Conservation (phyloP, 1,284 basidiomycete species). For the Anthracocystis walkeri region DNA sequence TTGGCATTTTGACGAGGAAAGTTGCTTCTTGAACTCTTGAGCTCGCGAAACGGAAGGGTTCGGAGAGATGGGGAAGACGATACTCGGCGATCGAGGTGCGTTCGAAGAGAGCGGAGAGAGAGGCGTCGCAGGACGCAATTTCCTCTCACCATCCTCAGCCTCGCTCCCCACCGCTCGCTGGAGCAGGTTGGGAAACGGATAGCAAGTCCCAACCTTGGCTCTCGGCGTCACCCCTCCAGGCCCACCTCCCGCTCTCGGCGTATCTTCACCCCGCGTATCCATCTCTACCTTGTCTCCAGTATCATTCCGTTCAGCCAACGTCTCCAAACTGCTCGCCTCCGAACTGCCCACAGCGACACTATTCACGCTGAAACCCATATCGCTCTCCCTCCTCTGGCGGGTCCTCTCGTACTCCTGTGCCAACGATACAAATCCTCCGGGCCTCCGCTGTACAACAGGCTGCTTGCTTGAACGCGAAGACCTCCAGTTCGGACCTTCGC, state of each 20-base stretch:
- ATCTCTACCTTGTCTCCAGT: too few relatives aligned
- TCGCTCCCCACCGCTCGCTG: too few relatives aligned
- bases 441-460: conserved; percentile 41
- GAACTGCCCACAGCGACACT: conserved; percentile 45
- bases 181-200: conserved; percentile 40
- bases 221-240: conserved; percentile 25
- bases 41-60: conserved; percentile 42
- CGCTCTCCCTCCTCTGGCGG: conserved; percentile 21
- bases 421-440: conserved; percentile 47
- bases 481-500: too few relatives aligned
- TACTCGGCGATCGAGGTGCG: conserved; percentile 25
- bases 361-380: conserved; percentile 33
- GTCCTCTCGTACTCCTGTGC: conserved; percentile 47
- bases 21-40: conserved; percentile 16
- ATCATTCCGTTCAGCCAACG: background rate
- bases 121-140: too few relatives aligned
- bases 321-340: conserved; percentile 43
- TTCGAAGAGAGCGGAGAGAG: too few relatives aligned
- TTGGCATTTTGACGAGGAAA: conserved; percentile 18
- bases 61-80: conserved; percentile 49
- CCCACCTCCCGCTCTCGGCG: conserved; percentile 26
- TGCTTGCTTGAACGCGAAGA: background rate
- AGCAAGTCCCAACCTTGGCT: conserved; percentile 23
- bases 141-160: too few relatives aligned
- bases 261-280: conserved; percentile 21